Percentiles rank a stretch among this genome's conserved stretches.
These are phyloP conservation scores for Coemansia biformis DNA, from an alignment of 192 early-diverging fungal species.

Conservation along the genomic window DNA sequence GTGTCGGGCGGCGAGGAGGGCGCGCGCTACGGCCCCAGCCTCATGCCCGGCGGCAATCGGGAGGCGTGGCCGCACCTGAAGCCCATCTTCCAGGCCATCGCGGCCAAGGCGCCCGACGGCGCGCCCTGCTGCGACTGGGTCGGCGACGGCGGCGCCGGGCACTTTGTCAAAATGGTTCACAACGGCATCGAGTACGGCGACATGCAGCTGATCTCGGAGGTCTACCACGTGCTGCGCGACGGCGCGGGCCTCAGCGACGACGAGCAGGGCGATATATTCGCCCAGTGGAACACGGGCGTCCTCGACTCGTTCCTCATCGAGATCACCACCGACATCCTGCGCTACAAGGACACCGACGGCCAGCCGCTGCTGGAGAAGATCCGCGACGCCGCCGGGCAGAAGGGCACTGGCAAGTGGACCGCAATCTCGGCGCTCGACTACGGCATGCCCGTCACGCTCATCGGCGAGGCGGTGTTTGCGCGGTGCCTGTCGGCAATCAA, in stretches of 20 bases:
- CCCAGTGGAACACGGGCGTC: conserved; percentile 95
- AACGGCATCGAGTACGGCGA: conserved; percentile 99
- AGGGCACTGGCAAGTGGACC: conserved; percentile 98
- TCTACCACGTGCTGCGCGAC: conserved; percentile 88
- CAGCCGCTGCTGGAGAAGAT: conserved; percentile 88
- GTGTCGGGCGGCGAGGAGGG: conserved; percentile 99
- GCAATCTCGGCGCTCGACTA: conserved; percentile 91
- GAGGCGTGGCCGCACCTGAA: conserved; percentile 91
- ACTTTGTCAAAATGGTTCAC: conserved; percentile 99
- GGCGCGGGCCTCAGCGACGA: conserved; percentile 75
- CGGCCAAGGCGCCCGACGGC: conserved; percentile 77
- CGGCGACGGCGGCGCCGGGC: conserved; percentile 91
- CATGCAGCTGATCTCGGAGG: conserved; percentile 98
- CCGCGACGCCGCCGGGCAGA: conserved; percentile 93
- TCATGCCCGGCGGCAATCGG: conserved; percentile 96
- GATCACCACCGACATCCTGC: conserved; percentile 90
- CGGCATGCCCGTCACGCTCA: conserved; percentile 94
- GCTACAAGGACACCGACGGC: conserved; percentile 88
- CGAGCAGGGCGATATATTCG: conserved; percentile 85
- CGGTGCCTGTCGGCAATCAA: conserved; percentile 96
- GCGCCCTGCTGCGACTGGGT: conserved; percentile 99
- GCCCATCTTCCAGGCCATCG: conserved; percentile 93
- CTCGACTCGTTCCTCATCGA: conserved; percentile 96
- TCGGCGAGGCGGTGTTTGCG: conserved; percentile 96
- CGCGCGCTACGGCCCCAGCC: conserved; percentile 90